Evolutionary conservation across 495 filamentous ascomycete species (phyloP), one percentile per base, ranked within the genome.

Genomic region (Glonium stellatum): DNA sequence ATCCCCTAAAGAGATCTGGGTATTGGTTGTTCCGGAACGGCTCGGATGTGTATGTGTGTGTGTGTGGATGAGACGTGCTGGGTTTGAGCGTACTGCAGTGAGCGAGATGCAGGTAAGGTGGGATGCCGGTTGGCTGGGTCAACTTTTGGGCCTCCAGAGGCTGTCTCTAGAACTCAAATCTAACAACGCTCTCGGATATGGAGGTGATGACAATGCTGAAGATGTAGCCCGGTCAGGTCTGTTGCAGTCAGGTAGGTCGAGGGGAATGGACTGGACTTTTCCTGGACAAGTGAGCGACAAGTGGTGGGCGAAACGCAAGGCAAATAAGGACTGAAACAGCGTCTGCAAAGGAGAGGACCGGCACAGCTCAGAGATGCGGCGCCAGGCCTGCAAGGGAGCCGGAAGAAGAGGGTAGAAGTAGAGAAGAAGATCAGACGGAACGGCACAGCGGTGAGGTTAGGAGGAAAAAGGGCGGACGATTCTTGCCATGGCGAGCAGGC

Each of bases 351-450:
- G 39, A 44, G 39, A 44, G 3, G 39, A 44, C n/a, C n/a, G 18
- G 10, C 39, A 18, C 39, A 4, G 39, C 39, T 3, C 4, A 11
- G 39, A 18, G 13, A 13, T 15, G 18, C 18, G 25, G 48, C 48
- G 31, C 48, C 48, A 51, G 48, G 48, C 48, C 48, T 51, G 48
- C 48, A 51, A 51, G 23, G 48, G 19, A 51, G 48, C 21, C 9
- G 48, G 48, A 23, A 23, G 23, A 51, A 1, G n/a, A 50, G 19
- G 25, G 23, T 25, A 5, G 47, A 50, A 51, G 48, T 44, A 44
- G 39, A 44, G 13, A 11, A 8, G 36, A 39, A 44, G 18, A 44
- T 44, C 39, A 44, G 4, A 18, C 39, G 4, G 4, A 44, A 11
- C 39, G 39, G 18, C 39, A 4, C 39, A 44, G 39, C 39, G 39